A percentile compares a stretch with the other conserved stretches of the same genome.
Conservation (phyloP, 345 rosid genomes). For the Heritiera fomes region DNA sequence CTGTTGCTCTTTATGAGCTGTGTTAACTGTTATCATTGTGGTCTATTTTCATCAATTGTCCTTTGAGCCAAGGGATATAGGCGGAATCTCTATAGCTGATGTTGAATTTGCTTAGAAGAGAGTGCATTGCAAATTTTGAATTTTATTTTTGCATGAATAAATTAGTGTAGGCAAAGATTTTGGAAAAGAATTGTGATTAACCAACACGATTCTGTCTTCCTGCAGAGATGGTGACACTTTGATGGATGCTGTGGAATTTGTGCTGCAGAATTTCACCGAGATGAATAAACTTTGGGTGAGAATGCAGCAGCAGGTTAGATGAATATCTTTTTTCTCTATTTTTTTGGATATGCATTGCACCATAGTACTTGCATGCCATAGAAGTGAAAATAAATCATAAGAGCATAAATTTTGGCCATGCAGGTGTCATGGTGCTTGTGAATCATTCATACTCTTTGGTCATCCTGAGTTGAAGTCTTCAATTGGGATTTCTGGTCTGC, state of each 20-base stretch:
- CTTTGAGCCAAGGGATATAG: neutral
- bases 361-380: conserved; percentile 80
- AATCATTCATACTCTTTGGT: conserved; percentile 89
- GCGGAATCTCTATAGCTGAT: neutral
- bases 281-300: conserved; percentile 99
- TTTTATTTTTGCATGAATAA: conserved; percentile 8
- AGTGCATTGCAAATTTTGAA: neutral
- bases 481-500: conserved; percentile 88
- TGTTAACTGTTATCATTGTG: neutral
- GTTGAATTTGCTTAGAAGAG: neutral
- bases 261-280: conserved; percentile 88
- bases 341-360: conserved; percentile 52
- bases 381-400: conserved; percentile 49
- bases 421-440: conserved; percentile 90
- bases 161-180: neutral
- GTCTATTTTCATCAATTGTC: neutral
- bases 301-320: conserved; percentile 81
- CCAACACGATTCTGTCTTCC: conserved; percentile 14
- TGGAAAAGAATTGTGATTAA: neutral
- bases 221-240: conserved; percentile 79
- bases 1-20: neutral
- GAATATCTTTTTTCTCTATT: conserved; percentile 22
- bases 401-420: conserved; percentile 91
- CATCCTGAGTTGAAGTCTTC: conserved; percentile 88
- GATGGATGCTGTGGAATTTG: conserved; percentile 87